Evolutionary conservation across 1,284 basidiomycete genomes (phyloP).

Genomic region (Microbotryum intermedium): DNA sequence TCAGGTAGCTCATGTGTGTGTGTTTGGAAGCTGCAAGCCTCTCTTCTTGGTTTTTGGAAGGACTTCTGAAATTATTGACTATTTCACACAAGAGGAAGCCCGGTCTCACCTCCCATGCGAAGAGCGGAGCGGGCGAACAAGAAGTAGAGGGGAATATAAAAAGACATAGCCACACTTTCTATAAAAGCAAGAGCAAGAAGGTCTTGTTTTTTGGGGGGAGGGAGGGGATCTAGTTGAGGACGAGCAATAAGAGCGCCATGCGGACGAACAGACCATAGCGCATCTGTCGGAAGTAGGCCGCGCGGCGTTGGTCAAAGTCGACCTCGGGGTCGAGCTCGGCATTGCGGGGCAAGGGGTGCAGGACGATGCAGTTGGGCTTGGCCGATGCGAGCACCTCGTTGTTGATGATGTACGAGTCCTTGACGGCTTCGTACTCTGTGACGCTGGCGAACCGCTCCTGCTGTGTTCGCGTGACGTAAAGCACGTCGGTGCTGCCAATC

Average conservation of each 20-base stretch:
- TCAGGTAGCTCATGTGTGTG: no score
- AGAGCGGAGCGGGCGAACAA: no score
- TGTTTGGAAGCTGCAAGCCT: no score
- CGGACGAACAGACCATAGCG: slow-evolving; percentile 86
- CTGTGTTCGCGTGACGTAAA: slow-evolving; percentile 94
- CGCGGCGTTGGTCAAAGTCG: slow-evolving; percentile 87
- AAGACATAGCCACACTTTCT: no score
- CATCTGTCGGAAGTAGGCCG: slow-evolving; percentile 98
- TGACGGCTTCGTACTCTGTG: slow-evolving; percentile 80
- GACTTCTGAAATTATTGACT: no score
- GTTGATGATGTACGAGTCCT: slow-evolving; percentile 87
- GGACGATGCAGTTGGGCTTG: slow-evolving; percentile 95
- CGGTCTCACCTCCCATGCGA: no score
- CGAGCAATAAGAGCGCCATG: slow-evolving; percentile 8
- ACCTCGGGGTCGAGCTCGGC: slow-evolving; percentile 97
- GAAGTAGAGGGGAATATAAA: no score
- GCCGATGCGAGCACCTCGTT: slow-evolving; percentile 53
- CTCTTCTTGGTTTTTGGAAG: no score
- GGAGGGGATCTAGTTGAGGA: neutral
- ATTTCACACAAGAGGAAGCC: no score
- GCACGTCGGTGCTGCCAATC: slow-evolving; percentile 84
- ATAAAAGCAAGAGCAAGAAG: no score
- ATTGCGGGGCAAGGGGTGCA: slow-evolving; percentile 94
- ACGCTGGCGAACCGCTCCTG: slow-evolving; percentile 83
- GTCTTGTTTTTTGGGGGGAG: no score